Base-by-base conservation (phyloP, 371 early-diverging fungal genomes). In the Rhizopus stolonifer region DNA sequence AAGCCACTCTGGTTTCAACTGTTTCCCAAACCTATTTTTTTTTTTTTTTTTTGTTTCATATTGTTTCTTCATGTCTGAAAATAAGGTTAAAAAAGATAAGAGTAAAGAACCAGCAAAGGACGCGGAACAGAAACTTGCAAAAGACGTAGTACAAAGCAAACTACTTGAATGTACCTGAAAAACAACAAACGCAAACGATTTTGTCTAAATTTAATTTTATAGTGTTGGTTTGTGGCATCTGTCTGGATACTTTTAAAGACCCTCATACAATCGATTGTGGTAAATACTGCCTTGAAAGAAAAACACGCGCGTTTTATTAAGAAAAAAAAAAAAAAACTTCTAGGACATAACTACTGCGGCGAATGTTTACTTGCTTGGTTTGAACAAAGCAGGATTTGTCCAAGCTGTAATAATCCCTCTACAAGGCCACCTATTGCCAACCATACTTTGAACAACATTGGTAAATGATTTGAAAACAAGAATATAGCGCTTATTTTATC, bases 341-440 rank as follows among this genome's bases (percentile, higher is more conserved):
- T 11, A 58, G 58, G 58, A 0, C 58, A 58, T 25, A 21, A 15
- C 5, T 58, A 32, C 15, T 58, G 58, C 46, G 58, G 58, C 1
- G 5, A 39, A 6, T 58, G 58, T 40, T 24, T 51, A 25, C 19
- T 39, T 15, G 7, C 8, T 11, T 58, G 58, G 58, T 33, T 58
- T 4, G 36, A 18, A 9, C 36, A 47, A 32, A 46, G 29, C 0
- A 58, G 52, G 18, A 23, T 38, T 0, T 58, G 58, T 25, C 58
- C 58, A 21, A 46, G 29, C 10, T 58, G 58, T 19, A 36, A 52
- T 22, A 32, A 19, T 4, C 47, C 52, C 9, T 39, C 42, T 15
- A 29, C 46, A 40, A 25, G 52, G 22, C 51, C 45, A 14, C 58
- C 58, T 22, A 31, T 47, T 29, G 45, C 44, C 29, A 32, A 39